These are phyloP conservation scores for Salix purpurea DNA, from an alignment of 345 rosid species.

Conservation along the genomic window DNA sequence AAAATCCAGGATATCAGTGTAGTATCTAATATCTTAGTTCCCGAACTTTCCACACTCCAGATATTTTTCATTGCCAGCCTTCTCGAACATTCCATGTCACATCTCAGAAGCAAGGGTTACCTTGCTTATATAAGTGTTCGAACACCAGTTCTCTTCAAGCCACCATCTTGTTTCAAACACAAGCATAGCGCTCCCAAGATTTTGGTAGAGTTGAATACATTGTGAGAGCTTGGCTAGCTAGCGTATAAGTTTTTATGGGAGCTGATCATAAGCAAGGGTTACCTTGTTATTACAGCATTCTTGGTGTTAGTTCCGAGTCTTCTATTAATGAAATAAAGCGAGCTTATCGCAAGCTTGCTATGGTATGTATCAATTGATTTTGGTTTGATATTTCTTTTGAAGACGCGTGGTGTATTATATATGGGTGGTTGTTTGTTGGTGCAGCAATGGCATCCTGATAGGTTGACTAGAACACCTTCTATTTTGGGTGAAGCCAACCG, in stretches of 20 bases:
- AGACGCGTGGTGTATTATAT: background rate
- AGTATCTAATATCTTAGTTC: background rate
- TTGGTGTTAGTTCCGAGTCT: slow-evolving; percentile 39
- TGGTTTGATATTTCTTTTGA: no score
- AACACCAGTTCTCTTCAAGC: no score
- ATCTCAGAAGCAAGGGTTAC: no score
- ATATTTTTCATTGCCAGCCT: no score
- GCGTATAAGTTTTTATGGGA: background rate
- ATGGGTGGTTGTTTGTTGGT: background rate
- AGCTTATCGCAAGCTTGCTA: slow-evolving; percentile 58
- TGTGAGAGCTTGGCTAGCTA: background rate
- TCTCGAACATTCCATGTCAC: no score
- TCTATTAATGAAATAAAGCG: slow-evolving; percentile 43
- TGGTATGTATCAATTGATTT: slow-evolving; percentile 30
- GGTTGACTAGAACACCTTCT: slow-evolving; percentile 44
- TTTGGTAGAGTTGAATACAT: background rate
- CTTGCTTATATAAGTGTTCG: no score
- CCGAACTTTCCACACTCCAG: background rate
- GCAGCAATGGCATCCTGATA: slow-evolving; percentile 69
- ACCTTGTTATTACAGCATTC: slow-evolving; percentile 40
- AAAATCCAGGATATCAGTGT: no score
- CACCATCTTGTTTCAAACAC: no score
- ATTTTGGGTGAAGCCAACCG: slow-evolving; percentile 40
- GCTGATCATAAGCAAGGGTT: slow-evolving; percentile 11
- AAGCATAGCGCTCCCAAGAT: no score